Evolutionary conservation across 306 rosid genomes (phyloP), one percentile per base, ranked within the genome.

Genomic region (Dryas drummondii): DNA sequence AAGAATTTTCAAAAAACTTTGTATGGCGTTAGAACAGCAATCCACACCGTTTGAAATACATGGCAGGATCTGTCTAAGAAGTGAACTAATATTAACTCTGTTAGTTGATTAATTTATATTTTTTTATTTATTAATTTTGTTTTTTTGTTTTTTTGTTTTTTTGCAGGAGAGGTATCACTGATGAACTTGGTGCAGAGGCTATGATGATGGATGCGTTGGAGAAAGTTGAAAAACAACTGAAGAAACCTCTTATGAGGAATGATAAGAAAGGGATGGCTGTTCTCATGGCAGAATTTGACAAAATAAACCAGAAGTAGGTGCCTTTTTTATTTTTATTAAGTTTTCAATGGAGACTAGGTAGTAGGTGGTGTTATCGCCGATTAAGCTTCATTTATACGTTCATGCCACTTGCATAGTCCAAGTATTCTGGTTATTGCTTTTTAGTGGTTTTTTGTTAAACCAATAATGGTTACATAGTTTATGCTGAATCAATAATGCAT

Each of bases 231-330:
- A 90, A 92, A 55, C 89, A 92, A 22, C 78, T 90, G 47, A 92
- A 92, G 65, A 89, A 89, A 70, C 96, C 99, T 72, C 89, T 94
- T 71, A 13, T 92, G 92, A 90, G 97, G 86, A 75, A 86, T 84
- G 99, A 94, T 66, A 87, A 84, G 81, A 94, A 90, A 80, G 97
- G 96, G 84, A 92, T 90, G 97, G 89, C 86, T 83, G 74, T 90
- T 84, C 97, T 94, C 54, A 4, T 80, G 88, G 91, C 97, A 17
- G 97, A 94, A 86, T 92, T 90, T 76, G 97, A 90, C 55, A 89
- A 87, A 87, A 81, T 94, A 73, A 91, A 92, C 74, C 76, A 90
- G 83, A 90, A 86, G 97, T 92, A 88, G 58, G 87, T 66, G 55
- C 17, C n/a, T 37, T 68, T 54, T 52, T 40, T 59, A 26, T 48